These are phyloP conservation scores for Echinochloa phyllopogon DNA, from an alignment of 176 grass and related monocot species.

Conservation along the genomic window DNA sequence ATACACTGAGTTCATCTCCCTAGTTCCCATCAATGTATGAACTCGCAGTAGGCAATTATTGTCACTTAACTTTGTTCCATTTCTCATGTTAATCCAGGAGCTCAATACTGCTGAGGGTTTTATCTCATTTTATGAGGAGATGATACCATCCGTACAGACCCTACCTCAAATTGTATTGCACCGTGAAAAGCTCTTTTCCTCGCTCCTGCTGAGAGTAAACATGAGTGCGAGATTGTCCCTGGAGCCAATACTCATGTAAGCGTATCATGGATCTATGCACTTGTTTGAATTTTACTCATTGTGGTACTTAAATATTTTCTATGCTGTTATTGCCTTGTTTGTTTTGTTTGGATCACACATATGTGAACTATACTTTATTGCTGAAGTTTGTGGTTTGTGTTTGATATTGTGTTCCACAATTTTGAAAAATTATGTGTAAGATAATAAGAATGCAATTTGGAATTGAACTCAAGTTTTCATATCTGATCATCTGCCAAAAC, in stretches of 20 bases:
- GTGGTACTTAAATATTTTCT: slow-evolving; percentile 27
- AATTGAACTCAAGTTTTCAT: slow-evolving; percentile 21
- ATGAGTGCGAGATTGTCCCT: slow-evolving; percentile 77
- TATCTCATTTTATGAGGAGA: slow-evolving; percentile 86
- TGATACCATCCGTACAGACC: slow-evolving; percentile 85
- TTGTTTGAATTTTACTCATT: slow-evolving; percentile 18
- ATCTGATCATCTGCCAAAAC: slow-evolving; percentile 26
- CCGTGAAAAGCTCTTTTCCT: slow-evolving; percentile 72
- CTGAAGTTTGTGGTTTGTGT: neutral
- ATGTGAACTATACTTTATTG: neutral
- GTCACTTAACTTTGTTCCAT: slow-evolving; percentile 34
- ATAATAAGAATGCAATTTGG: neutral
- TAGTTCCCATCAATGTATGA: neutral
- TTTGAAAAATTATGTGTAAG: slow-evolving; percentile 25
- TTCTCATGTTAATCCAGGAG: slow-evolving; percentile 58
- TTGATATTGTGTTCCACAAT: neutral
- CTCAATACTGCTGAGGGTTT: slow-evolving; percentile 92
- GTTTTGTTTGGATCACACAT: neutral
- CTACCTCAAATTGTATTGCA: slow-evolving; percentile 92
- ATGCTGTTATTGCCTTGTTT: slow-evolving; percentile 29
- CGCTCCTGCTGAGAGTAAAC: slow-evolving; percentile 73
- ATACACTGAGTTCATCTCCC: neutral
- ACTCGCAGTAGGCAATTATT: neutral
- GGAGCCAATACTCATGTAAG: slow-evolving; percentile 90
- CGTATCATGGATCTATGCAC: slow-evolving; percentile 25